These are phyloP conservation scores for Inonotus hispidus DNA, from an alignment of 1,284 basidiomycete species.

Conservation along the genomic window DNA sequence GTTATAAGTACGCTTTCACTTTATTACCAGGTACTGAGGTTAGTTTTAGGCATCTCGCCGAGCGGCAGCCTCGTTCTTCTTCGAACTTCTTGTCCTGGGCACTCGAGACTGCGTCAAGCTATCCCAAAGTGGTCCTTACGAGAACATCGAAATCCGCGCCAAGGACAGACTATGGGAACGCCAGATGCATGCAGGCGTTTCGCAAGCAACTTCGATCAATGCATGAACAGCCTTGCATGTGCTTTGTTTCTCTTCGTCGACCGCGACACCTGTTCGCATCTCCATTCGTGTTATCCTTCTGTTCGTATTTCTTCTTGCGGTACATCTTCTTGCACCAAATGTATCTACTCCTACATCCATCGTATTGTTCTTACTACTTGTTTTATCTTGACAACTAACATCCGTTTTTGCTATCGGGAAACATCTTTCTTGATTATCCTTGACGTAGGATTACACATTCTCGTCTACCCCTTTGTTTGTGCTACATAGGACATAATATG, in stretches of 20 bases:
- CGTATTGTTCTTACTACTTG: too few species aligned
- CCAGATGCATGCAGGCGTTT: slow-evolving; percentile 48
- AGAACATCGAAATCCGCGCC: slow-evolving; percentile 79
- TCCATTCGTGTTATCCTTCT: slow-evolving; percentile 45
- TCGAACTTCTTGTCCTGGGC: slow-evolving; percentile 90
- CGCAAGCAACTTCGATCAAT: slow-evolving; percentile 26
- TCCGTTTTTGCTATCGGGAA: too few species aligned
- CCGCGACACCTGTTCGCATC: slow-evolving; percentile 45
- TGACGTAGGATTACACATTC: too few species aligned
- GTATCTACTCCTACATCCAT: too few species aligned
- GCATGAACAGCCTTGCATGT: neutral
- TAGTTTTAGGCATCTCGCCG: slow-evolving; percentile 70
- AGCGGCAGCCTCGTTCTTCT: slow-evolving; percentile 95
- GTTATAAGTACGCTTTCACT: slow-evolving; percentile 23
- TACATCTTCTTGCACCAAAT: too few species aligned
- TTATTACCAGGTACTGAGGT: neutral
- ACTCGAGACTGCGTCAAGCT: slow-evolving; percentile 88
- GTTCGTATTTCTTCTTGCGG: slow-evolving; percentile 35
- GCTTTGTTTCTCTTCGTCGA: neutral
- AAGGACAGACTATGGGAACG: slow-evolving; percentile 83
- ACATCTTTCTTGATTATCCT: too few species aligned
- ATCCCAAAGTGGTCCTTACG: slow-evolving; percentile 69
- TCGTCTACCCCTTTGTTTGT: too few species aligned
- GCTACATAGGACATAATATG: too few species aligned
- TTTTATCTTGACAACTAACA: too few species aligned